These are phyloP conservation scores for Cornus suecica DNA, from an alignment of 148 eudicot species.

Conservation along the genomic window DNA sequence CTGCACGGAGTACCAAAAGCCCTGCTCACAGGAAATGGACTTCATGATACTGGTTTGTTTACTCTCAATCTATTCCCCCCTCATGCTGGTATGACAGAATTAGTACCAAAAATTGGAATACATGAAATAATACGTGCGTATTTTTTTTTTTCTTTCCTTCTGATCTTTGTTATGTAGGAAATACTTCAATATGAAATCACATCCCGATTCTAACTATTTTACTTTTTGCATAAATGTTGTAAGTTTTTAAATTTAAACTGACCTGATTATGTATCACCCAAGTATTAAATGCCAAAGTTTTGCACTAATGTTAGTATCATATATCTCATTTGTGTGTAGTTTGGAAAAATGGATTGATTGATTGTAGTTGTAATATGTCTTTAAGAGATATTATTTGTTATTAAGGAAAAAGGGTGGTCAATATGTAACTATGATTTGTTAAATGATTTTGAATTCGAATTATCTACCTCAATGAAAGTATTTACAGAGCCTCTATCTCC, in stretches of 20 bases:
- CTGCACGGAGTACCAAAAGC: constrained; percentile 5
- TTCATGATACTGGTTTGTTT: constrained; percentile 10
- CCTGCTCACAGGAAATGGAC: not conserved
- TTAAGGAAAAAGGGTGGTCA: not conserved
- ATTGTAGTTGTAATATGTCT: too few species aligned
- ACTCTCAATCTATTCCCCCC: not conserved
- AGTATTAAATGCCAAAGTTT: not conserved
- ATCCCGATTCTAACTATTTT: not conserved
- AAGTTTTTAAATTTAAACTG: not conserved
- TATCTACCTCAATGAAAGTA: not conserved
- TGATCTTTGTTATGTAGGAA: not conserved
- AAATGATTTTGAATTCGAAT: not conserved
- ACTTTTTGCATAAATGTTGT: not conserved
- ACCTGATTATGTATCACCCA: not conserved
- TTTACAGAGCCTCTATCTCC: not conserved
- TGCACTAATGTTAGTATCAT: not conserved
- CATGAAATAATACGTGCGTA: not conserved
- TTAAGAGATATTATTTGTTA: too few species aligned
- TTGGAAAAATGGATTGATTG: too few species aligned
- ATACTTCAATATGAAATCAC: not conserved
- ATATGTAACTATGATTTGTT: not conserved
- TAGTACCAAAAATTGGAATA: not conserved
- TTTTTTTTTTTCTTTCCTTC: too few species aligned
- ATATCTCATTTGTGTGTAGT: not conserved
- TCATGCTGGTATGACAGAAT: not conserved